Conservation (phyloP, 164 flowering plant genomes). For the Stephania cephalantha region DNA sequence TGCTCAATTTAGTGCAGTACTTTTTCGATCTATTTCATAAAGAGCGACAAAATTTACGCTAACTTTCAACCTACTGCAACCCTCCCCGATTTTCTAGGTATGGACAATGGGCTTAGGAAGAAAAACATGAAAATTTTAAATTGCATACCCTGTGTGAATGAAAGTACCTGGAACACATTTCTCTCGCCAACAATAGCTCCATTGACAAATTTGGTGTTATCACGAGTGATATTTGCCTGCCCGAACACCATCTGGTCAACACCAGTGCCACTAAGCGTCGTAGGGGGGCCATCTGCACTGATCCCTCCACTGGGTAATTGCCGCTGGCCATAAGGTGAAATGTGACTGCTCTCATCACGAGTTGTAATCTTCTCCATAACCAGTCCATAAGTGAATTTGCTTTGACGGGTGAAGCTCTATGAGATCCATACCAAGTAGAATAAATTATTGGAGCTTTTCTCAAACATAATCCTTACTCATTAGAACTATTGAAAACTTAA, state of each 20-base stretch:
- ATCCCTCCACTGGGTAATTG: slow-evolving; percentile 87
- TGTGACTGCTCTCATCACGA: slow-evolving; percentile 91
- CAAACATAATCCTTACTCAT: slow-evolving; percentile 1
- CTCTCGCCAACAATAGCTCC: slow-evolving; percentile 95
- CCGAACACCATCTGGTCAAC: slow-evolving; percentile 83
- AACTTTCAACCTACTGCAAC: too few relatives aligned
- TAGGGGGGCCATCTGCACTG: slow-evolving; percentile 97
- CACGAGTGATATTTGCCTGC: slow-evolving; percentile 94
- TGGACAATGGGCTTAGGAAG: too few relatives aligned
- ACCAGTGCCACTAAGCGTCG: slow-evolving; percentile 96
- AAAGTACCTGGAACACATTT: slow-evolving; percentile 86
- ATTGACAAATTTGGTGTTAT: slow-evolving; percentile 88
- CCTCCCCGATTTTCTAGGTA: too few relatives aligned
- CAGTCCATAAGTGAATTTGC: slow-evolving; percentile 92
- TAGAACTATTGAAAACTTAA: background rate
- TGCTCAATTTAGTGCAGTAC: too few relatives aligned
- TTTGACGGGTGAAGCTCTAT: slow-evolving; percentile 91
- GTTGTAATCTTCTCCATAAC: slow-evolving; percentile 99
- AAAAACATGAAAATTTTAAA: background rate
- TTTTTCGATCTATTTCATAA: too few relatives aligned
- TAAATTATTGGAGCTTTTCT: background rate
- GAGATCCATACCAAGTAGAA: slow-evolving; percentile 4
- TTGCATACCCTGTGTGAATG: background rate
- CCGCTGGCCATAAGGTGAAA: slow-evolving; percentile 78
- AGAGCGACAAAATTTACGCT: too few relatives aligned